Conservation (phyloP, 2,329 filamentous ascomycete species). For the Fusarium xylarioides region DNA sequence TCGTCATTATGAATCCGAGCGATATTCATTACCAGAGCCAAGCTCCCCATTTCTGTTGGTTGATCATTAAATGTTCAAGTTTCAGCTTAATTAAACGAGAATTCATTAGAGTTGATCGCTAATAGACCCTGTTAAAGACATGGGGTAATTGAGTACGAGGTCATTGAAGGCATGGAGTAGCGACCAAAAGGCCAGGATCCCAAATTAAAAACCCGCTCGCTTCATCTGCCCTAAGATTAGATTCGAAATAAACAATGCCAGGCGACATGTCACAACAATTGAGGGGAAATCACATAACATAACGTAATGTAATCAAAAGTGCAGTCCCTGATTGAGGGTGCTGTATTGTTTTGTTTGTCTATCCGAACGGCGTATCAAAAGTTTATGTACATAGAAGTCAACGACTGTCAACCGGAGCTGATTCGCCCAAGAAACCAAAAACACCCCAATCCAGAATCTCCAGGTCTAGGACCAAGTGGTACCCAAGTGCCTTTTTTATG, state of each 20-base stretch:
- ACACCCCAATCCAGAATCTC: conserved; percentile 41
- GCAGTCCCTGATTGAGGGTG: conserved; percentile 5
- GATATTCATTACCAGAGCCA: conserved; percentile 19
- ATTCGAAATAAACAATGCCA: conserved; percentile 7
- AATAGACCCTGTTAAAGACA: background rate
- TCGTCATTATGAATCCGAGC: conserved; percentile 3
- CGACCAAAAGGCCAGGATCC: background rate
- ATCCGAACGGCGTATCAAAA: conserved; percentile 23
- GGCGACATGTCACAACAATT: conserved; percentile 3
- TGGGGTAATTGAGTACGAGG: background rate
- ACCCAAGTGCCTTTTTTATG: conserved; percentile 14
- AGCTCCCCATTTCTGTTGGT: background rate
- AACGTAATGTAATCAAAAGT: background rate
- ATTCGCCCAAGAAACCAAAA: conserved; percentile 35
- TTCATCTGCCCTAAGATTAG: conserved; percentile 21
- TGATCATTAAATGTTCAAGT: background rate
- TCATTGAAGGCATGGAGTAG: background rate
- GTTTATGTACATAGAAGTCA: conserved; percentile 39
- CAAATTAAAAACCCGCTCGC: conserved; percentile 6
- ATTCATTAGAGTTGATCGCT: conserved; percentile 12
- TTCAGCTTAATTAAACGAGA: conserved; percentile 11
- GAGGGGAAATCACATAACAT: background rate
- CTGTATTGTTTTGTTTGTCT: conserved; percentile 28
- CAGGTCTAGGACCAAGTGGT: background rate
- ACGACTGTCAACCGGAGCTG: conserved; percentile 31